Evolutionary conservation across 2,329 filamentous ascomycete species (phyloP).

Genomic region (Pseudogymnoascus sp.): DNA sequence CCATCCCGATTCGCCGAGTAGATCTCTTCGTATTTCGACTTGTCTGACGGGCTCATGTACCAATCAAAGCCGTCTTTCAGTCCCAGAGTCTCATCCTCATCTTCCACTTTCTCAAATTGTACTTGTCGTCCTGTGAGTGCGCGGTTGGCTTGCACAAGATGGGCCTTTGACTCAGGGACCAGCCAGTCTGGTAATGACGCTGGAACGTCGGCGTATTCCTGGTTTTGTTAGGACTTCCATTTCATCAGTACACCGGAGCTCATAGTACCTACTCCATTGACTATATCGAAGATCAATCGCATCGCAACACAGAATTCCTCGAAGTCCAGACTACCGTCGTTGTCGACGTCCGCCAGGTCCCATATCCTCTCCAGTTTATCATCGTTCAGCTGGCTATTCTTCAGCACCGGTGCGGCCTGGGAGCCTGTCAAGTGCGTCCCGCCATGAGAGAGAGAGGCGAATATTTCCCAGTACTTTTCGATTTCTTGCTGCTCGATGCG

Average conservation of each 20-base stretch:
- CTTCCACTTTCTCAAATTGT: slow-evolving; percentile 78
- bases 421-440: slow-evolving; percentile 59
- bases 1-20: slow-evolving; percentile 87
- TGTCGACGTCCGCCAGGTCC: slow-evolving; percentile 96
- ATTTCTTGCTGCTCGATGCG: slow-evolving; percentile 67
- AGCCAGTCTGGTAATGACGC: slow-evolving; percentile 85
- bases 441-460: slow-evolving; percentile 59
- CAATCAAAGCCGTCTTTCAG: slow-evolving; percentile 97
- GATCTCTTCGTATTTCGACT: slow-evolving; percentile 93
- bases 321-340: slow-evolving; percentile 95
- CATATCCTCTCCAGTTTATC: slow-evolving; percentile 93
- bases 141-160: slow-evolving; percentile 76
- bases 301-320: slow-evolving; percentile 99
- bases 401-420: slow-evolving; percentile 64
- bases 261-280: slow-evolving; percentile 76
- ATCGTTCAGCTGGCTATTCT: slow-evolving; percentile 65
- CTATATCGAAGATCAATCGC: slow-evolving; percentile 92
- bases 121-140: slow-evolving; percentile 73
- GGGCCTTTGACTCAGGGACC: slow-evolving; percentile 87
- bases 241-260: background rate
- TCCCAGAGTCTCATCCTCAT: slow-evolving; percentile 73
- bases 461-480: slow-evolving; percentile 75
- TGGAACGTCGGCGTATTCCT: slow-evolving; percentile 92
- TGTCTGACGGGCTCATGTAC: slow-evolving; percentile 95
- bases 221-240: slow-evolving; percentile 11